A percentile compares a stretch with the other conserved stretches of the same genome.
Evolutionary conservation across 208 protist species (phyloP).

Genomic region (Porcisia deanei): DNA sequence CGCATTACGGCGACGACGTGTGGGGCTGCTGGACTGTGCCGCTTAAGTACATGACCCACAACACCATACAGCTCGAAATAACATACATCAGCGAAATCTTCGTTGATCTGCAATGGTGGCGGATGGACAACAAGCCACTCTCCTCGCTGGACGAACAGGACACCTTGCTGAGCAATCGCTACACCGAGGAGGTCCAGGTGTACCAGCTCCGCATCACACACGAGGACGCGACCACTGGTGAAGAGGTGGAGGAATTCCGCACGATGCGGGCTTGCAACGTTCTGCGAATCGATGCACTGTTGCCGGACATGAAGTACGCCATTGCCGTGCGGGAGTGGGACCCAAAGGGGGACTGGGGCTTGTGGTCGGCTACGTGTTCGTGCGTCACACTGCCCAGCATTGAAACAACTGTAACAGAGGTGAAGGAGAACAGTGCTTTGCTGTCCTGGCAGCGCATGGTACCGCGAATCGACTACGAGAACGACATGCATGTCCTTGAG

Average conservation of each 20-base stretch:
- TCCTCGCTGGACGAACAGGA: conserved; percentile 50
- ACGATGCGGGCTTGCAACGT: conserved; percentile 75
- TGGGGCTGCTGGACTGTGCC: conserved; percentile 85
- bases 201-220: conserved; percentile 82
- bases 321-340: conserved; percentile 92
- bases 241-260: conserved; percentile 66
- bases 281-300: conserved; percentile 77
- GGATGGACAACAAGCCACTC: conserved; percentile 80
- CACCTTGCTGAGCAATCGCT: conserved; percentile 55
- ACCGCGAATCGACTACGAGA: conserved; percentile 80
- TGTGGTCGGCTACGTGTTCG: conserved; percentile 80
- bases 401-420: conserved; percentile 49
- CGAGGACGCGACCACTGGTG: conserved; percentile 50
- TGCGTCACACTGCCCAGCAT: conserved; percentile 88
- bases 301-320: conserved; percentile 89
- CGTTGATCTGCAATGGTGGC: conserved; percentile 90
- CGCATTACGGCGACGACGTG: conserved; percentile 72
- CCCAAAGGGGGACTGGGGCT: conserved; percentile 85
- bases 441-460: conserved; percentile 65
- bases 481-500: conserved; percentile 86
- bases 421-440: conserved; percentile 81
- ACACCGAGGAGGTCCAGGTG: conserved; percentile 59
- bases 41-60: conserved; percentile 91
- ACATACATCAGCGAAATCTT: conserved; percentile 89
- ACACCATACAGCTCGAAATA: conserved; percentile 90